Evolutionary conservation across 2,329 filamentous ascomycete species (phyloP).

Genomic region (Chaetomiaceae sp.): DNA sequence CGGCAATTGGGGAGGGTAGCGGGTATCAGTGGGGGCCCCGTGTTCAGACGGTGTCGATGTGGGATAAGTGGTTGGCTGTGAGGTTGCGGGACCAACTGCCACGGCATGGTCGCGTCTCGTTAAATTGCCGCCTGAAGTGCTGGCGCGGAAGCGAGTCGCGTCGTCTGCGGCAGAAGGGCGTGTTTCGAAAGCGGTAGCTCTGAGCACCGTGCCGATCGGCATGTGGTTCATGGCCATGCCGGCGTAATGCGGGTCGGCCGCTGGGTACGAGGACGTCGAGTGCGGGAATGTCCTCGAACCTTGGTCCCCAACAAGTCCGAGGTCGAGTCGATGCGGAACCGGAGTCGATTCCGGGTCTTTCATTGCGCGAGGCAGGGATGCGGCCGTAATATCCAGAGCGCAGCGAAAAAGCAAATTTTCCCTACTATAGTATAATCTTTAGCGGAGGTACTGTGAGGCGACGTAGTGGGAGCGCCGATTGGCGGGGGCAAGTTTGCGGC

Average conservation of each 20-base stretch:
- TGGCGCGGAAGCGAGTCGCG: slow-evolving; percentile 22
- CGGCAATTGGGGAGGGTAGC: slow-evolving; percentile 5
- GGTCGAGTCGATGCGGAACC: slow-evolving; percentile 22
- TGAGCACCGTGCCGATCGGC: slow-evolving; percentile 21
- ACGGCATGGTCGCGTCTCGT: slow-evolving; percentile 14
- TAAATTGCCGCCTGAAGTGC: slow-evolving; percentile 11
- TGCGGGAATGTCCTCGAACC: slow-evolving; percentile 16
- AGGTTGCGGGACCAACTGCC: neutral
- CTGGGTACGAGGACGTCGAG: slow-evolving; percentile 14
- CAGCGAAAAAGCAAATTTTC: too few relatives aligned
- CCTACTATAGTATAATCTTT: too few relatives aligned
- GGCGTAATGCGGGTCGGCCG: slow-evolving; percentile 12
- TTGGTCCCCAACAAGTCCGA: slow-evolving; percentile 22
- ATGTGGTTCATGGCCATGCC: too few relatives aligned
- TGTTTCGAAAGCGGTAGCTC: slow-evolving; percentile 7
- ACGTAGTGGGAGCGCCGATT: slow-evolving; percentile 13
- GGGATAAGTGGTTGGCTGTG: slow-evolving; percentile 3
- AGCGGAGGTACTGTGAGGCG: neutral
- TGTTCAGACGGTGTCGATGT: slow-evolving; percentile 5
- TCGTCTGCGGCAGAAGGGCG: slow-evolving; percentile 21
- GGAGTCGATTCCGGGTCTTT: slow-evolving; percentile 26
- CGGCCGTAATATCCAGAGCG: slow-evolving; percentile 1
- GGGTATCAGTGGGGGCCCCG: slow-evolving; percentile 1
- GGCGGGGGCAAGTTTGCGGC: slow-evolving; percentile 2
- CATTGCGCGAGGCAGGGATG: slow-evolving; percentile 12